phyloP scores from a whole-genome alignment of 2,329 filamentous ascomycete genomes.

The Acrocalymma vagum region DNA sequence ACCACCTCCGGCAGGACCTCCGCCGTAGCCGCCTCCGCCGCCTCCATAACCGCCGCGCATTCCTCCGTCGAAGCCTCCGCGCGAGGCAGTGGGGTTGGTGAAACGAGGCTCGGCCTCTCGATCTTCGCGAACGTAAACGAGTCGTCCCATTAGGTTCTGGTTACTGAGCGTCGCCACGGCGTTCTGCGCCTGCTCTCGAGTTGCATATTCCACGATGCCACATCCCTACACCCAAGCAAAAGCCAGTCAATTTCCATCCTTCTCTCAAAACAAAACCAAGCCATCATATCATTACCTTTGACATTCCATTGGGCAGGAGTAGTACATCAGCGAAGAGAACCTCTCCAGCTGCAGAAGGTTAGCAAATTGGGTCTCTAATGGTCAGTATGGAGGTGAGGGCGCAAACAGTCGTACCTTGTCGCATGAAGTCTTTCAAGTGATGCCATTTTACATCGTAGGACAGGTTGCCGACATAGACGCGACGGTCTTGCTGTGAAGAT shows the following conservation, averaged over 20 bases:
- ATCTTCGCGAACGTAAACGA: constrained; percentile 99
- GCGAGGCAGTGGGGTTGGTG: constrained; percentile 70
- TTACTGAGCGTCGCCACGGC: constrained; percentile 98
- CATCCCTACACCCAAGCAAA: constrained; percentile 96
- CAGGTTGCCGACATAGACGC: constrained; percentile 98
- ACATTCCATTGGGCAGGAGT: constrained; percentile 99
- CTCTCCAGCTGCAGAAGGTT: constrained; percentile 80
- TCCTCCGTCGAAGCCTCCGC: constrained; percentile 59
- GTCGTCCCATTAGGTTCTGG: constrained; percentile 97
- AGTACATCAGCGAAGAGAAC: constrained; percentile 99
- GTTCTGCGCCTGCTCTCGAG: constrained; percentile 97
- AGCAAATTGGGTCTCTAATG: too few species aligned
- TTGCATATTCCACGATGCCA: constrained; percentile 99
- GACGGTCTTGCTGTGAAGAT: constrained; percentile 96
- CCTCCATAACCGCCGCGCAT: constrained; percentile 48
- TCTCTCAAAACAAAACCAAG: constrained; percentile 75
- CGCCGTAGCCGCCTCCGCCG: constrained; percentile 58
- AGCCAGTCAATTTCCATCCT: constrained; percentile 99
- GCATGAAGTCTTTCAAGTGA: constrained; percentile 99
- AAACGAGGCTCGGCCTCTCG: constrained; percentile 98
- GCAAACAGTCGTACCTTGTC: constrained; percentile 78
- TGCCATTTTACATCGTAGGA: constrained; percentile 99
- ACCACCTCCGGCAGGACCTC: constrained; percentile 64
- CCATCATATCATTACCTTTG: constrained; percentile 99
- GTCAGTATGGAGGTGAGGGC: too few species aligned